Evolutionary conservation across 352 stramenopile genomes (phyloP), one percentile per base, ranked within the genome.

Genomic region (Globisporangium canariense): DNA sequence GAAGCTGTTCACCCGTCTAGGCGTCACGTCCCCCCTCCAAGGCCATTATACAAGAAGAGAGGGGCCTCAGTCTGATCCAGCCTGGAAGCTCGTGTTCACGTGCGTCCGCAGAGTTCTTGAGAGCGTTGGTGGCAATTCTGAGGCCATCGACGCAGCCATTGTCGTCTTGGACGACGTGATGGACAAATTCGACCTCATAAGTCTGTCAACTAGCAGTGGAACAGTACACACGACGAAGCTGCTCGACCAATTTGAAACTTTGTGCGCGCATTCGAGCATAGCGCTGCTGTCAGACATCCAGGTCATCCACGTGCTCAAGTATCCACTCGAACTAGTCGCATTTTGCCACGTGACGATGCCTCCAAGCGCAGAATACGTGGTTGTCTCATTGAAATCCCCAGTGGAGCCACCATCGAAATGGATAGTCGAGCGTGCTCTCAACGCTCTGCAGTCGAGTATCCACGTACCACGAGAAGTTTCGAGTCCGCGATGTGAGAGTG

Each of bases 321-420:
- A 71, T 32, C 71, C 72, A 14, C 57, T 87, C 6, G 78, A 87
- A 47, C 41, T 85, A 3, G 14, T 81, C 2, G 74, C 79, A 22
- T 77, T 68, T 58, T 74, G 51, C 45, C 77, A 76, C 20, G 62
- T 77, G 4, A 78, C 67, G 60, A 28, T 43, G 30, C 10, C 41
- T 38, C 60, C 47, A 53, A 50, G 47, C 25, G 18, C 3, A 9
- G 38, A 53, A 28, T 14, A 18, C 16, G 2, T 20, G 28, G 9
- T 43, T 25, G 30, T 18, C 9, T 58, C n/a, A n/a, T 14, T 7
- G 8, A 8, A 25, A 30, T 32, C 22, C 6, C 9, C 52, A 43
- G 4, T 8, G 32, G 32, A 36, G 9, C 11, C 22, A 3, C 22
- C 20, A 28, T 6, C 22, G 7, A 46, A 62, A n/a, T 64, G 56